These are phyloP conservation scores for Alternaria angustiovoidea DNA, from an alignment of 2,329 filamentous ascomycete species.

Conservation along the genomic window DNA sequence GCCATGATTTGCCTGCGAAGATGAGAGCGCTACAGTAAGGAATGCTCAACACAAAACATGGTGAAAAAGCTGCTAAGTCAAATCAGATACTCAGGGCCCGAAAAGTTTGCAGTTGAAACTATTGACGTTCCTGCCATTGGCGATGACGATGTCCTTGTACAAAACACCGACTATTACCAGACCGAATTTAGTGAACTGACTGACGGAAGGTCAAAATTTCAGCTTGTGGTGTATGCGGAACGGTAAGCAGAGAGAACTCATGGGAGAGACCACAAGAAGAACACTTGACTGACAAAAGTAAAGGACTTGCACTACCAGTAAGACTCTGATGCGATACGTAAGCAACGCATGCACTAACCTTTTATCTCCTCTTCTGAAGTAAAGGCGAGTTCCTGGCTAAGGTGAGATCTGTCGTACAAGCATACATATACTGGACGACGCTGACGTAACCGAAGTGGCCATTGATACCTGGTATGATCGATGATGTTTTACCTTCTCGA, in stretches of 20 bases:
- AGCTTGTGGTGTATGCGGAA: slow-evolving; percentile 37
- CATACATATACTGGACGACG: too few relatives aligned
- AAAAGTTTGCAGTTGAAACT: slow-evolving; percentile 29
- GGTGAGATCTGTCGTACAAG: background rate
- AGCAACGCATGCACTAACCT: background rate
- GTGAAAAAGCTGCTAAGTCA: background rate
- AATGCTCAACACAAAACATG: background rate
- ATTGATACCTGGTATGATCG: slow-evolving; percentile 30
- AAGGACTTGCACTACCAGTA: slow-evolving; percentile 35
- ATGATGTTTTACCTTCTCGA: background rate
- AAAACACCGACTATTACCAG: background rate
- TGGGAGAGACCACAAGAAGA: too few relatives aligned
- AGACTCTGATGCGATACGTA: background rate
- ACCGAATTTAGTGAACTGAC: background rate
- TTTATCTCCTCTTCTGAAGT: background rate
- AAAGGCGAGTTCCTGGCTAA: slow-evolving; percentile 37
- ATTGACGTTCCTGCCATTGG: slow-evolving; percentile 29
- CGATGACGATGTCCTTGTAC: slow-evolving; percentile 35
- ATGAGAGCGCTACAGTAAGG: slow-evolving; percentile 38
- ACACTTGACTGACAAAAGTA: background rate
- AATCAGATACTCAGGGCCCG: slow-evolving; percentile 30
- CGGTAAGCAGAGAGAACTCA: slow-evolving; percentile 13
- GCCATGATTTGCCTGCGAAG: slow-evolving; percentile 22
- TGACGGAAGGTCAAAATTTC: slow-evolving; percentile 30
- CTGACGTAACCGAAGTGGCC: slow-evolving; percentile 24